Evolutionary conservation across 2,329 filamentous ascomycete species (phyloP).

Genomic region (Tolypocladium inflatum): DNA sequence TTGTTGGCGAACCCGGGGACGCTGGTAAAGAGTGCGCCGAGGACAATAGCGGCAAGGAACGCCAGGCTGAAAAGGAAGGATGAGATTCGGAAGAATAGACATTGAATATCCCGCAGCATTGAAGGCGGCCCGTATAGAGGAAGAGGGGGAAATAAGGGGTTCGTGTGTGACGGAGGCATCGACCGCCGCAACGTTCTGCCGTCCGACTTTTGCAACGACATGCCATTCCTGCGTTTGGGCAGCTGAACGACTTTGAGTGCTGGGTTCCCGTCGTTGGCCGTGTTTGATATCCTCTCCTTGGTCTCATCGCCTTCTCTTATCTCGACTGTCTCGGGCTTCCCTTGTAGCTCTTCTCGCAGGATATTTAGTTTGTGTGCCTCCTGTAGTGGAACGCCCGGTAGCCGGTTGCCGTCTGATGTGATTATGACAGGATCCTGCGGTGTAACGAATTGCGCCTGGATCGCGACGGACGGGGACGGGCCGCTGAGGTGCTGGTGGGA

Average conservation of each 20-base stretch:
- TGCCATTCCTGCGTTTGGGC: conserved; percentile 19
- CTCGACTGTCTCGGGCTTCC: conserved; percentile 15
- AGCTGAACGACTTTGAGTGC: conserved; percentile 16
- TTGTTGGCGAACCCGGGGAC: conserved; percentile 42
- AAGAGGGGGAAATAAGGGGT: conserved; percentile 75
- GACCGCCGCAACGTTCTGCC: conserved; percentile 35
- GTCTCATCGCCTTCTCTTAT: conserved; percentile 14
- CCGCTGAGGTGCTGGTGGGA: conserved; percentile 28
- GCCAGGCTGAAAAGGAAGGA: conserved; percentile 69
- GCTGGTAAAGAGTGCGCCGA: conserved; percentile 62
- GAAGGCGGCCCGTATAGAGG: conserved; percentile 74
- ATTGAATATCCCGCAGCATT: conserved; percentile 54
- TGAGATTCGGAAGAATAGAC: conserved; percentile 51
- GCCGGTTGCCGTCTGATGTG: conserved; percentile 54
- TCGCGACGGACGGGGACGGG: conserved; percentile 33
- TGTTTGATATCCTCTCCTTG: conserved; percentile 15
- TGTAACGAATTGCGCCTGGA: conserved; percentile 57
- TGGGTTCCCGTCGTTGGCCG: conserved; percentile 21
- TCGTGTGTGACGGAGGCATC: conserved; percentile 58
- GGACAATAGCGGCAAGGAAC: conserved; percentile 68
- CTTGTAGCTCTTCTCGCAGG: conserved; percentile 40
- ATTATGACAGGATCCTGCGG: conserved; percentile 63
- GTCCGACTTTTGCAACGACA: conserved; percentile 30
- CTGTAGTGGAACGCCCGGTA: conserved; percentile 59
- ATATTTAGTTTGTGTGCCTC: conserved; percentile 64